phyloP scores from a whole-genome alignment of 108 stramenopile genomes.

The Skeletonema costatum region DNA sequence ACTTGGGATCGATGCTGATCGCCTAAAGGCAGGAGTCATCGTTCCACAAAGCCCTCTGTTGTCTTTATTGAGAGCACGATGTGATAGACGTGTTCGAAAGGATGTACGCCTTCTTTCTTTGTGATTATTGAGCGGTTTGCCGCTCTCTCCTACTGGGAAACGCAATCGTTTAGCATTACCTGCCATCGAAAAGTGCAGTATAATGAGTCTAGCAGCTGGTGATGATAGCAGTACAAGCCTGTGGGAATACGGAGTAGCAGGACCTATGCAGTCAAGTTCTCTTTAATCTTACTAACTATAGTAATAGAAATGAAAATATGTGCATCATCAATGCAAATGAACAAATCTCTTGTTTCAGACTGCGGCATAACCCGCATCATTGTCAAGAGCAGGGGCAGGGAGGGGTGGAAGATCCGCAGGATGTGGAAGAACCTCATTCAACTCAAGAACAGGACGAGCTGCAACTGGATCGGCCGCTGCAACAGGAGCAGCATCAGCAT shows the following conservation, averaged over 20 bases:
- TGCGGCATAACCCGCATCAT: no score
- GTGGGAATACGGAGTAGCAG: slow-evolving; percentile 52
- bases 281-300: no score
- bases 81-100: slow-evolving; percentile 50
- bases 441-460: no score
- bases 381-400: no score
- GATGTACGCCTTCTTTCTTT: slow-evolving; percentile 68
- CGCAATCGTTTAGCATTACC: slow-evolving; percentile 57
- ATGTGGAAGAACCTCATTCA: no score
- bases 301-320: no score
- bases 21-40: slow-evolving; percentile 47
- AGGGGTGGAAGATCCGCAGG: no score
- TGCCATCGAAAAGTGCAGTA: slow-evolving; percentile 31
- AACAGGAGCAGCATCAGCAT: no score
- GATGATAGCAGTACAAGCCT: slow-evolving; percentile 23
- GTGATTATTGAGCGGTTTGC: slow-evolving; percentile 63
- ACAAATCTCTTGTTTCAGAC: no score
- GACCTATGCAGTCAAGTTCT: no score
- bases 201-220: slow-evolving; percentile 10
- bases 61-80: slow-evolving; percentile 53
- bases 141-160: slow-evolving; percentile 84
- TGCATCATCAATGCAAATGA: no score
- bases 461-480: no score
- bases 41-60: slow-evolving; percentile 58
- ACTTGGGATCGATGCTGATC: slow-evolving; percentile 31